phyloP scores from a whole-genome alignment of 2,329 filamentous ascomycete genomes.

The Ustilaginoidea virens region DNA sequence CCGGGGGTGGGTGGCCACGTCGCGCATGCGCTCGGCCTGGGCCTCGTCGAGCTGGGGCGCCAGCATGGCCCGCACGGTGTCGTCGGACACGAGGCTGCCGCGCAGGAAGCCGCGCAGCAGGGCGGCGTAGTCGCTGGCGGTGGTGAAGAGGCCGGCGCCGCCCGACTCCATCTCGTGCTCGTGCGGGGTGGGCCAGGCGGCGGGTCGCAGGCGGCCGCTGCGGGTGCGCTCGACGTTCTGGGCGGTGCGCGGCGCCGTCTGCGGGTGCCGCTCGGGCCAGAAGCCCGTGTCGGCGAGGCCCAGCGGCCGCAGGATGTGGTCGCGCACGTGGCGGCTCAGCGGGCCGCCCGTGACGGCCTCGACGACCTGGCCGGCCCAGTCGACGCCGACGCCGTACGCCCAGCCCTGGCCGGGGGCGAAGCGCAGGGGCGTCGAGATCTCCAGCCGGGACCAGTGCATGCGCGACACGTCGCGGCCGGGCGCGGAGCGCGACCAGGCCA shows the following conservation, averaged over 20 bases:
- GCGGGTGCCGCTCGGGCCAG: constrained; percentile 15
- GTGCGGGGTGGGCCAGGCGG: constrained; percentile 8
- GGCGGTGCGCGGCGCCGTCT: constrained; percentile 10
- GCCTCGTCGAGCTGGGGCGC: constrained; percentile 22
- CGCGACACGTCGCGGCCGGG: constrained; percentile 16
- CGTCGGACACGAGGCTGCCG: constrained; percentile 14
- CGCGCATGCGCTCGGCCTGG: constrained; percentile 10
- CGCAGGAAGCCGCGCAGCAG: constrained; percentile 19
- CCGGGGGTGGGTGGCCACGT: constrained; percentile 7
- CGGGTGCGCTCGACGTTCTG: constrained; percentile 9
- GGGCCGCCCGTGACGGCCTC: constrained; percentile 21
- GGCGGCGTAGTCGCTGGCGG: constrained; percentile 22
- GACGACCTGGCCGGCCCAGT: constrained; percentile 31
- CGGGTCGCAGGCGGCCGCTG: constrained; percentile 8
- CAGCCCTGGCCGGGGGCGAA: constrained; percentile 31
- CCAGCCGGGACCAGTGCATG: constrained; percentile 17
- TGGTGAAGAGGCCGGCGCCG: constrained; percentile 27
- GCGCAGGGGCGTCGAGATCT: constrained; percentile 25
- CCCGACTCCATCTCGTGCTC: constrained; percentile 24
- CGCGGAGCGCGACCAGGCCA: constrained; percentile 21
- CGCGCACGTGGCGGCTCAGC: constrained; percentile 22
- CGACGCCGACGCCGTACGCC: constrained; percentile 29
- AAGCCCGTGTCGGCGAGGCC: constrained; percentile 22
- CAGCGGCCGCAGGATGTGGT: constrained; percentile 20
- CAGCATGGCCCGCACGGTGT: constrained; percentile 20